These are phyloP conservation scores for Trifolium dubium DNA, from an alignment of 306 rosid species.

Conservation along the genomic window DNA sequence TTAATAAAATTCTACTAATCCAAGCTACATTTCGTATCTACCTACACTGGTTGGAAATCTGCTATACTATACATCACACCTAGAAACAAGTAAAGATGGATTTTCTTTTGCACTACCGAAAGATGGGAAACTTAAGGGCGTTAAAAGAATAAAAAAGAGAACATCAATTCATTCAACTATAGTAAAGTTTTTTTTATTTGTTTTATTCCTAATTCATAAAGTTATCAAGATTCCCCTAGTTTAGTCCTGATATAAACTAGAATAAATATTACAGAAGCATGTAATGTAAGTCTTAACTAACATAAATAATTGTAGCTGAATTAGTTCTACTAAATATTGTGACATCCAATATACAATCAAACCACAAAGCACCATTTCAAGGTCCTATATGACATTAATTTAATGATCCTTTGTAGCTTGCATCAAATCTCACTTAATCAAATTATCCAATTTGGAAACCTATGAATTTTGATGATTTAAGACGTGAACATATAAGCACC, in stretches of 20 bases:
- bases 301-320: conserved; percentile 5
- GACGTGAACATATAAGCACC: conserved; percentile 21
- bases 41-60: not conserved
- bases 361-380: conserved; percentile 3
- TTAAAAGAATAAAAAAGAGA: not conserved
- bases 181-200: no score
- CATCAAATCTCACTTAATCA: conserved; percentile 12
- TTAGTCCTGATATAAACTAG: conserved; percentile 29
- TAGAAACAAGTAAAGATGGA: conserved; percentile 24
- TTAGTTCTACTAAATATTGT: conserved; percentile 19
- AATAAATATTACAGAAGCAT: conserved; percentile 11
- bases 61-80: conserved; percentile 10
- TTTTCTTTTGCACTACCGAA: not conserved
- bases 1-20: conserved; percentile 28
- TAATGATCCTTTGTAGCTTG: conserved; percentile 6
- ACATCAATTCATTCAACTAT: not conserved
- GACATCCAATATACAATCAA: conserved; percentile 9
- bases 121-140: not conserved
- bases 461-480: not conserved
- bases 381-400: not conserved
- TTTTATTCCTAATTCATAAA: no score
- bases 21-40: conserved; percentile 1
- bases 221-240: conserved; percentile 17
- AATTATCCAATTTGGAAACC: conserved; percentile 5
- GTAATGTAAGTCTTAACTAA: not conserved